A percentile compares a stretch with the other conserved stretches of the same genome.
These are phyloP conservation scores for Eutrema heterophyllum DNA, from an alignment of 345 rosid species.

Conservation along the genomic window DNA sequence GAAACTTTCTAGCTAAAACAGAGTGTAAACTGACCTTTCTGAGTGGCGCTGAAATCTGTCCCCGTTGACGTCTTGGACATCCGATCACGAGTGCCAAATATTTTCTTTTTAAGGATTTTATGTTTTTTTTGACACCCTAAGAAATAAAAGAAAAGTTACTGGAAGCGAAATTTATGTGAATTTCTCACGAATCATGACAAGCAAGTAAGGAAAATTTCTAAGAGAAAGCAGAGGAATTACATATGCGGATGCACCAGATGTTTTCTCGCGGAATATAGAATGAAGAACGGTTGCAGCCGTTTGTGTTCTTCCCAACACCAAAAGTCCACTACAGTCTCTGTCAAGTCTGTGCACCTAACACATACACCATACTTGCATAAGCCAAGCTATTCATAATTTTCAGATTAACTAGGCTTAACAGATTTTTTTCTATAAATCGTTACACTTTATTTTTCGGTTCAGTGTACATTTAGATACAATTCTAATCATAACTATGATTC, in stretches of 20 bases:
- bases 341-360: slow-evolving; percentile 92
- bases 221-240: slow-evolving; percentile 33
- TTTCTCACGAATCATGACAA: not conserved
- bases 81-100: slow-evolving; percentile 94
- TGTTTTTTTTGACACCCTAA: slow-evolving; percentile 47
- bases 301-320: slow-evolving; percentile 94
- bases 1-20: not conserved
- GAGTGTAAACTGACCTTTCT: slow-evolving; percentile 55
- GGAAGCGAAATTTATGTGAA: not conserved
- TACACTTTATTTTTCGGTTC: not conserved
- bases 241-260: slow-evolving; percentile 57
- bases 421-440: not conserved
- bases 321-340: slow-evolving; percentile 86
- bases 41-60: slow-evolving; percentile 69
- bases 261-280: slow-evolving; percentile 86
- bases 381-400: not conserved
- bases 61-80: slow-evolving; percentile 54
- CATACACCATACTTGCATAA: slow-evolving; percentile 10
- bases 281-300: slow-evolving; percentile 69
- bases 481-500: not conserved
- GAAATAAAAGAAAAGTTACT: not conserved
- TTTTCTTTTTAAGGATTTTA: slow-evolving; percentile 52
- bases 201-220: not conserved
- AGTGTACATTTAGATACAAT: slow-evolving; percentile 1
- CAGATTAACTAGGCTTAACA: not conserved